Evolutionary conservation across 2,329 filamentous ascomycete genomes (phyloP), one percentile per base, ranked within the genome.

Genomic region (Daldinia sp.): DNA sequence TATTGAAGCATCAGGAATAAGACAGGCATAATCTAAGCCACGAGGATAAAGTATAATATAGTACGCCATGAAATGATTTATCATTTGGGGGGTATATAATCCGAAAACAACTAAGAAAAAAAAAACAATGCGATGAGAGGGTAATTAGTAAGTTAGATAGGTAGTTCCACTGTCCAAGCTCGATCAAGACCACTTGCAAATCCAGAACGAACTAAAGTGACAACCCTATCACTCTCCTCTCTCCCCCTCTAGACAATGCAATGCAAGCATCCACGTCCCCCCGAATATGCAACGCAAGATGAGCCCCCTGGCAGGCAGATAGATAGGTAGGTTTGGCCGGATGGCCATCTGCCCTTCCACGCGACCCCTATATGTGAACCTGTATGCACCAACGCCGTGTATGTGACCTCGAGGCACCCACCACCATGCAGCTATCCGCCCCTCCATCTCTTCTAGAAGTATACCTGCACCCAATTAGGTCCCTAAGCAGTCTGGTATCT

Each of bases 21-120:
- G 20, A 26, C 26, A 46, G 46, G 15, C 15, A 6, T 6, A 9
- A 30, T 28, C 13, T 6, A 28, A n/a, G 26, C 12, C 9, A 5
- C 46, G 46, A 28, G 13, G 26, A 2, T 18, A 50, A 28, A 50
- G 26, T 23, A 20, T 48, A 44, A n/a, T 48, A 46, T 15, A 13
- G n/a, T 44, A 48, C 50, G 41, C 15, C 7, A 41, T 41, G 39
- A 62, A 58, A 44, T 53, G 12, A 62, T 60, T 53, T 60, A 60
- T 67, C 64, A 51, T 51, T 67, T 58, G 60, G 67, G 67, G 67
- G 68, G 65, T 68, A 68, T 68, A 67, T 70, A 55, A 57, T 60
- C 51, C 57, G 55, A 51, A 51, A 51, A 51, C 33, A 51, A 28
- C n/a, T 39, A 23, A 33, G 23, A 42, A 58, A 48, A 37, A 60